These are phyloP conservation scores for Auriscalpium orientale DNA, from an alignment of 768 basidiomycete genomes.

Conservation along the genomic window DNA sequence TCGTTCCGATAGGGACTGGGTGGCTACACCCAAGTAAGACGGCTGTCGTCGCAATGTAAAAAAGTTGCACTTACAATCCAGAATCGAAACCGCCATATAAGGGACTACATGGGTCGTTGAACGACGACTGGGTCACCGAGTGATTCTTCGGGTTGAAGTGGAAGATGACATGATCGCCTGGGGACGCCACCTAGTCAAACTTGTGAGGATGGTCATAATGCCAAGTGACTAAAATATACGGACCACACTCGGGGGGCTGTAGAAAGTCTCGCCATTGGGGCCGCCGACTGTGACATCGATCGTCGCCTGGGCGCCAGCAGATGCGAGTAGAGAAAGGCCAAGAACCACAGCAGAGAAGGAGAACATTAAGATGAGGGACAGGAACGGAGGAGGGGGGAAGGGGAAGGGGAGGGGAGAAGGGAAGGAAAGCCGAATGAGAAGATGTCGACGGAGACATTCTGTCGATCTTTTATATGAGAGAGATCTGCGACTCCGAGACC, in stretches of 20 bases:
- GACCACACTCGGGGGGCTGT: constrained; percentile 2
- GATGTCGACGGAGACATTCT: no score
- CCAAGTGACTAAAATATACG: not conserved
- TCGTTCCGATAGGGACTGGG: constrained; percentile 15
- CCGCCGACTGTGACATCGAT: constrained; percentile 3
- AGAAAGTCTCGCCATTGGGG: not conserved
- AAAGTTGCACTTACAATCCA: constrained; percentile 19
- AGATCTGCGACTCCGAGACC: no score
- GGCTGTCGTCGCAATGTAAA: not conserved
- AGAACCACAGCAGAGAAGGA: not conserved
- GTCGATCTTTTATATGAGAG: no score
- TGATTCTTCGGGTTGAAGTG: constrained; percentile 23
- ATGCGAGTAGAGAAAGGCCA: not conserved
- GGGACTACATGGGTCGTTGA: constrained; percentile 20
- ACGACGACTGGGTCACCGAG: constrained; percentile 23
- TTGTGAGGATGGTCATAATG: not conserved
- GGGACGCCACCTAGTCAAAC: not conserved
- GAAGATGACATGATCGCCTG: constrained; percentile 19
- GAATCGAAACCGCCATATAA: constrained; percentile 19
- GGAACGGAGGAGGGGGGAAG: not conserved
- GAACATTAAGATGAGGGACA: constrained; percentile 1
- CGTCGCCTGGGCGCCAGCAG: not conserved
- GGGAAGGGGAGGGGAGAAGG: no score
- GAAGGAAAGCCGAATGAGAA: no score
- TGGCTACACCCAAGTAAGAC: constrained; percentile 9